Conservation (phyloP, 1,284 basidiomycete genomes). For the Clitocybe nebularis region DNA sequence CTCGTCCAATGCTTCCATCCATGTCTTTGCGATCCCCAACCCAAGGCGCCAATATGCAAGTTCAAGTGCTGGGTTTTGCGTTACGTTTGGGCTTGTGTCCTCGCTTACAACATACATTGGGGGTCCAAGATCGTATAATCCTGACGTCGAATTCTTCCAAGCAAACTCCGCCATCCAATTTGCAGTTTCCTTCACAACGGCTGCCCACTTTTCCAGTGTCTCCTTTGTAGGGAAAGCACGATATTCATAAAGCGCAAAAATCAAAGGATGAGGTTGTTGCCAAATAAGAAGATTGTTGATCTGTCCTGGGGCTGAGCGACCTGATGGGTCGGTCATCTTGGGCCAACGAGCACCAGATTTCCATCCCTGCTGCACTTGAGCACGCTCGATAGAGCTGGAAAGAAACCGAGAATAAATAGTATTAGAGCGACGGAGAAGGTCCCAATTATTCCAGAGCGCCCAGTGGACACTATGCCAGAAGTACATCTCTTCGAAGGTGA, state of each 20-base stretch:
- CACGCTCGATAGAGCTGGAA: conserved; percentile 38
- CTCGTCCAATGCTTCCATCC: conserved; percentile 42
- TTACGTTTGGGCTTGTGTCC: conserved; percentile 51
- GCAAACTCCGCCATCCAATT: conserved; percentile 60
- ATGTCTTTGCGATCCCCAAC: conserved; percentile 42
- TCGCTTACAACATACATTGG: conserved; percentile 57
- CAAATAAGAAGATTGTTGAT: conserved; percentile 63
- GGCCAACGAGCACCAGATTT: conserved; percentile 53
- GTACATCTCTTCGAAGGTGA: conserved; percentile 42
- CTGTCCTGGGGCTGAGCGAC: conserved; percentile 52
- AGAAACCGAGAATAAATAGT: conserved; percentile 47
- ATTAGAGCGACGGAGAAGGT: conserved; percentile 42
- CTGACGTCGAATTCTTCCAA: conserved; percentile 43
- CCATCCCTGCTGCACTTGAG: conserved; percentile 50
- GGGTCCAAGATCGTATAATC: conserved; percentile 52
- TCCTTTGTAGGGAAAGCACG: conserved; percentile 36
- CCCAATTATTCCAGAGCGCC: conserved; percentile 60
- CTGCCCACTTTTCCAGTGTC: conserved; percentile 47
- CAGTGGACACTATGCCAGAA: conserved; percentile 61
- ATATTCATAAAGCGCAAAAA: conserved; percentile 58
- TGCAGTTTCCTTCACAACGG: conserved; percentile 48
- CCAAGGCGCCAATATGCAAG: conserved; percentile 57
- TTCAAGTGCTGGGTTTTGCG: conserved; percentile 54
- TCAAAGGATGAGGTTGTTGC: conserved; percentile 56
- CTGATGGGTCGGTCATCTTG: conserved; percentile 61